Conservation (phyloP, 208 protist species). For the Leishmania major region DNA sequence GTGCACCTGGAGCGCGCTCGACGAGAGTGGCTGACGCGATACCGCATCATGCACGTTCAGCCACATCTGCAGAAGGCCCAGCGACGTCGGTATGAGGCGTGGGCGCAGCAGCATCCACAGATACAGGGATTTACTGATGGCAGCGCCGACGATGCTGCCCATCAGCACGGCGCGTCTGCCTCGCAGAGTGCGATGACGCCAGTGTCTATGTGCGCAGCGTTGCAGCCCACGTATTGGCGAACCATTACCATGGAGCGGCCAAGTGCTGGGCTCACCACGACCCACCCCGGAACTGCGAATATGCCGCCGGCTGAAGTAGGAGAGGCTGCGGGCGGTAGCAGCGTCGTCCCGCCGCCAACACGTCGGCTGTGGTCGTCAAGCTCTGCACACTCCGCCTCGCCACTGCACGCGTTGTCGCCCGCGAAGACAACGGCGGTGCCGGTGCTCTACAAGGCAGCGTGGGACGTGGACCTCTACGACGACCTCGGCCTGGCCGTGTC, state of each 20-base stretch:
- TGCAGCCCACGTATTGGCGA: slow-evolving; percentile 26
- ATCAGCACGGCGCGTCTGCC: not conserved
- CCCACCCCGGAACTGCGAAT: not conserved
- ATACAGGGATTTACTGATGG: not conserved
- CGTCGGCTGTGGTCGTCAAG: not conserved
- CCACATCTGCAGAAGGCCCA: slow-evolving; percentile 31
- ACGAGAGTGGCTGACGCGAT: slow-evolving; percentile 35
- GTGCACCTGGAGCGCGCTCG: slow-evolving; percentile 47
- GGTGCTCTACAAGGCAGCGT: slow-evolving; percentile 19
- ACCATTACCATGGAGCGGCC: not conserved
- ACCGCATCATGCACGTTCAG: slow-evolving; percentile 30
- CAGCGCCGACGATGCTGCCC: not conserved
- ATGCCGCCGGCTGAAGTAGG: not conserved
- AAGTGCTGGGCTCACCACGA: not conserved
- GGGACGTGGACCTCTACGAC: slow-evolving; percentile 57
- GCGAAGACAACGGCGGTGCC: not conserved
- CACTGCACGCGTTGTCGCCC: not conserved
- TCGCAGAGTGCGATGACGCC: not conserved
- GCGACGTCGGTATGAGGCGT: slow-evolving; percentile 30
- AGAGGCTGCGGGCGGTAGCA: not conserved
- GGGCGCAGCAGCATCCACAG: not conserved
- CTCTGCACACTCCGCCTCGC: not conserved
- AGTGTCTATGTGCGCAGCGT: slow-evolving; percentile 4
- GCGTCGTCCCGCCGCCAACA: not conserved
- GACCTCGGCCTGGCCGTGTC: slow-evolving; percentile 32